These are phyloP conservation scores for Ogataea methanolica DNA, from an alignment of 805 yeast genomes.

Conservation along the genomic window DNA sequence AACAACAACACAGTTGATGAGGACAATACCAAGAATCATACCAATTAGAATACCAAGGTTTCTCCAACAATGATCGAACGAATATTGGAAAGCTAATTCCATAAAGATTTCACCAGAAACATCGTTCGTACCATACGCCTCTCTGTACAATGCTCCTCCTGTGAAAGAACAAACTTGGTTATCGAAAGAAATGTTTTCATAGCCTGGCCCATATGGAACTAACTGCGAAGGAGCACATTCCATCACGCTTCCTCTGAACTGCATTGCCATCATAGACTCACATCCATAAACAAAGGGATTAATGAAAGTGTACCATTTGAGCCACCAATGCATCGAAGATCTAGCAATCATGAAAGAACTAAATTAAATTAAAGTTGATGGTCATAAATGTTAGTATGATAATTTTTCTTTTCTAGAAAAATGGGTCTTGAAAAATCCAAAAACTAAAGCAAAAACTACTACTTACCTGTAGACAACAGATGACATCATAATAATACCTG, in stretches of 20 bases:
- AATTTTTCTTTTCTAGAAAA: too few species aligned
- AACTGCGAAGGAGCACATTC: constrained; percentile 37
- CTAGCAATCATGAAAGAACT: constrained; percentile 62
- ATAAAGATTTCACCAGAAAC: constrained; percentile 53
- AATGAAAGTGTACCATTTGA: constrained; percentile 47
- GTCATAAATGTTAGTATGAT: too few species aligned
- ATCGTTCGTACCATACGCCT: constrained; percentile 24
- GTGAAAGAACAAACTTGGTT: constrained; percentile 47
- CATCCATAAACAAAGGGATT: constrained; percentile 44
- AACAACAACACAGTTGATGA: constrained; percentile 25
- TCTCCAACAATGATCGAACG: constrained; percentile 65
- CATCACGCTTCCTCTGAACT: constrained; percentile 49
- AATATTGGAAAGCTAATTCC: constrained; percentile 41
- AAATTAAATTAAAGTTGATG: not conserved
- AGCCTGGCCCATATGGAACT: constrained; percentile 54
- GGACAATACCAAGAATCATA: constrained; percentile 37
- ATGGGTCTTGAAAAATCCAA: too few species aligned
- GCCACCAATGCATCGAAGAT: constrained; percentile 57
- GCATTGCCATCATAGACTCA: constrained; percentile 52
- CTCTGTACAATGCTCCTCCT: constrained; percentile 37
- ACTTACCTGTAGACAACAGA: constrained; percentile 41
- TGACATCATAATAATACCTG: constrained; percentile 49
- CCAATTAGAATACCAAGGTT: constrained; percentile 53
- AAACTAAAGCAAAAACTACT: not conserved
- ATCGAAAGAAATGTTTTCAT: constrained; percentile 33